A percentile compares a stretch with the other conserved stretches of the same genome.
phyloP scores from a whole-genome alignment of 495 filamentous ascomycete species.

The Penicillium cosmopolitanum region DNA sequence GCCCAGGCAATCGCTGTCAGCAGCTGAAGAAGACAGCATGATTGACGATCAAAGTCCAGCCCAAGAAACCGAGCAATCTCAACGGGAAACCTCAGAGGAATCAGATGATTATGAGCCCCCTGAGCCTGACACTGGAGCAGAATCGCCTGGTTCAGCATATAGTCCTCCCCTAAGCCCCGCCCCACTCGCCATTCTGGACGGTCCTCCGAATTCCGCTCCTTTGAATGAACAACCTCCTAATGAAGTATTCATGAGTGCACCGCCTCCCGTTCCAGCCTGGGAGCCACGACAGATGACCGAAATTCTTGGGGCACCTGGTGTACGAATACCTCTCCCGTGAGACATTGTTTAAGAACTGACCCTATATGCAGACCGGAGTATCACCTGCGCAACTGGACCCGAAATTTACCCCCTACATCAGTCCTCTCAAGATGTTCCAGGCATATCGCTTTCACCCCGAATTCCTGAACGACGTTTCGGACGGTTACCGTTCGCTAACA shows the following conservation, averaged over 20 bases:
- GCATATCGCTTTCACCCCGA: constrained; percentile 87
- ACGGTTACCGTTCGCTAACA: constrained; percentile 85
- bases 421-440: constrained; percentile 79
- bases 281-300: constrained; percentile 17
- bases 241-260: constrained; percentile 36
- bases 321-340: constrained; percentile 34
- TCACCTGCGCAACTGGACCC: constrained; percentile 19
- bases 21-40: neutral
- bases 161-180: constrained; percentile 44
- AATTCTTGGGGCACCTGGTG: constrained; percentile 39
- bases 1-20: neutral
- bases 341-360: constrained; percentile 24
- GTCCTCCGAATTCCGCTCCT: constrained; percentile 18
- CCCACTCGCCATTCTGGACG: constrained; percentile 30
- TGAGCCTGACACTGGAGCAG: constrained; percentile 45
- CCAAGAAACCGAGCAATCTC: constrained; percentile 15
- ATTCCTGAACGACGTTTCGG: constrained; percentile 67
- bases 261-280: constrained; percentile 31
- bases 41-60: neutral
- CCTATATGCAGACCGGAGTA: constrained; percentile 28
- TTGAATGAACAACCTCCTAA: constrained; percentile 25
- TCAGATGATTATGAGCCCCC: constrained; percentile 65
- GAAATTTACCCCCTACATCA: constrained; percentile 75
- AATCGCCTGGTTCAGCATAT: constrained; percentile 36
- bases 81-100: constrained; percentile 35